A percentile compares a stretch with the other conserved stretches of the same genome.
Conservation (phyloP, 169 alveolate species). For the Ichthyophthirius multifiliis region DNA sequence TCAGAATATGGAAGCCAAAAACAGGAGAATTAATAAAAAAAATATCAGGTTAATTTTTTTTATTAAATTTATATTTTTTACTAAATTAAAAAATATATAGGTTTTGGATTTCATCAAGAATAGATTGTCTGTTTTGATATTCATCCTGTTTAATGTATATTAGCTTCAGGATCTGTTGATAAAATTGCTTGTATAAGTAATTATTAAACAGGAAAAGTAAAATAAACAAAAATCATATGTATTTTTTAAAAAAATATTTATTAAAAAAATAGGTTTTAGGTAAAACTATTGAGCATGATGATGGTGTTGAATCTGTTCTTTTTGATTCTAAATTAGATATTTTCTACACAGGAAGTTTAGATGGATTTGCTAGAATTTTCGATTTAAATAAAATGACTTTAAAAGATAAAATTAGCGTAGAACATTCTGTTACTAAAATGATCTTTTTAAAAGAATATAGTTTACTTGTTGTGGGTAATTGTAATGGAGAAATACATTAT, state of each 20-base stretch:
- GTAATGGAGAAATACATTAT: neutral
- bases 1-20: slow-evolving; percentile 51
- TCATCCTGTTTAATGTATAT: neutral
- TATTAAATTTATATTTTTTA: no score
- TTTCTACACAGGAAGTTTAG: slow-evolving; percentile 2
- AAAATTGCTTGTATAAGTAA: slow-evolving; percentile 13
- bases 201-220: slow-evolving; percentile 7
- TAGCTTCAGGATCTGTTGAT: neutral
- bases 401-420: neutral
- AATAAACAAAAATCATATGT: neutral
- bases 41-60: no score
- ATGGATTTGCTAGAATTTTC: slow-evolving; percentile 4
- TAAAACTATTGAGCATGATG: slow-evolving; percentile 12
- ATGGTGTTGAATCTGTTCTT: slow-evolving; percentile 4
- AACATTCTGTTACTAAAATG: neutral
- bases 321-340: neutral
- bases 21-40: neutral
- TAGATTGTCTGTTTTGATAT: neutral
- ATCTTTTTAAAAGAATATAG: neutral
- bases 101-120: slow-evolving; percentile 21
- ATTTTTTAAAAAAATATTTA: neutral
- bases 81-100: no score
- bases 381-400: neutral
- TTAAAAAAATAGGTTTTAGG: neutral
- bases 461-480: neutral